These are phyloP conservation scores for Striga asiatica DNA, from an alignment of 257 asterid species.

Conservation along the genomic window DNA sequence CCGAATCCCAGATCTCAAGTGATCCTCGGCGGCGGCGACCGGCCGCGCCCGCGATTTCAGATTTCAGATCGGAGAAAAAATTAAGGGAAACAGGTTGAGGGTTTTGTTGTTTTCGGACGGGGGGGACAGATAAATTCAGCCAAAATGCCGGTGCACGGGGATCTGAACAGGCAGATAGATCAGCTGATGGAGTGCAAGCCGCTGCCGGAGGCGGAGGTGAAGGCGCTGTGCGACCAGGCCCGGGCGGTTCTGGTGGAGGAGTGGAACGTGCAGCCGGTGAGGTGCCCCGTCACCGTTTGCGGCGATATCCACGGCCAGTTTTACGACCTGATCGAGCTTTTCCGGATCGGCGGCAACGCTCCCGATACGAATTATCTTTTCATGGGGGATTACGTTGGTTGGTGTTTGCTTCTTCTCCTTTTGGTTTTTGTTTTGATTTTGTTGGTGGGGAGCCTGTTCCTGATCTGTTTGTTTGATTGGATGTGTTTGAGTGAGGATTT, in stretches of 20 bases:
- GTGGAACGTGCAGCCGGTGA: constrained; percentile 93
- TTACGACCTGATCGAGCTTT: constrained; percentile 83
- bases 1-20: constrained; percentile 26
- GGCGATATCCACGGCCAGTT: constrained; percentile 90
- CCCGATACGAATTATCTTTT: constrained; percentile 92
- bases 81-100: constrained; percentile 11
- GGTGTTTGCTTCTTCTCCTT: constrained; percentile 20
- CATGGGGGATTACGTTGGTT: constrained; percentile 94
- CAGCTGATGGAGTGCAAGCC: constrained; percentile 95
- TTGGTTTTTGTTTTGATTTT: not conserved
- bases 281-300: constrained; percentile 92
- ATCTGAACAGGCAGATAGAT: constrained; percentile 80
- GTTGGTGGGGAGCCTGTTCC: not conserved
- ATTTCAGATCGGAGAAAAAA: constrained; percentile 28
- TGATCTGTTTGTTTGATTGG: constrained; percentile 1
- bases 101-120: not conserved
- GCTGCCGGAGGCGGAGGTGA: constrained; percentile 68
- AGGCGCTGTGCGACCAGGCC: constrained; percentile 71
- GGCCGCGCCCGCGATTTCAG: not conserved
- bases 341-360: constrained; percentile 74
- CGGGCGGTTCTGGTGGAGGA: constrained; percentile 77
- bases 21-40: constrained; percentile 16
- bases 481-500: not conserved
- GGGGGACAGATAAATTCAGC: not conserved
- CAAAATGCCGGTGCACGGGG: constrained; percentile 75